Base-by-base conservation (phyloP, 2,329 filamentous ascomycete species). In the Onygena corvina region DNA sequence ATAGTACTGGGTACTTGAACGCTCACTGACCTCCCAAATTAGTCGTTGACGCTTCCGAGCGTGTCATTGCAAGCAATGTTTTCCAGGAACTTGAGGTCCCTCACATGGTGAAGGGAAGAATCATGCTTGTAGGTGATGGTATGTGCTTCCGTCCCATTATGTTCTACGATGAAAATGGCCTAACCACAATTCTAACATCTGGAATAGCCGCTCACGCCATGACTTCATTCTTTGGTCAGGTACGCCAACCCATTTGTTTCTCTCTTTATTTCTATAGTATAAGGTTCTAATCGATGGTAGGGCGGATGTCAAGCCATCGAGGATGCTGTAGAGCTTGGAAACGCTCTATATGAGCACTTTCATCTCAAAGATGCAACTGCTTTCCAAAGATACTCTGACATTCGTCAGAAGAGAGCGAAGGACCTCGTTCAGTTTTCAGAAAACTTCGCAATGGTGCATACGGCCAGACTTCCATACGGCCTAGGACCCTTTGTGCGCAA, bases 281-380 rank as follows among this genome's bases (percentile, higher is more conserved):
- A 31, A 8, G 30, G 30, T n/a, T n/a, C n/a, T n/a, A n/a, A n/a
- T n/a, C n/a, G n/a, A n/a, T n/a, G n/a, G 1, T 40, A 50, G 49
- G 49, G 49, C 18, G 49, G 40, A 25, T 50, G 49, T 33, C 49
- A 50, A 47, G 49, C 49, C 34, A 50, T 50, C n/a, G 49, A 50
- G 21, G 49, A 50, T 38, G 49, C 49, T 4, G 49, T 50, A 7
- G 49, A 50, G 27, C 49, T 50, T 23, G 49, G 40, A 12, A 50
- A 50, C 29, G 49, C 49, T 12, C 20, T 50, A 12, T n/a, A 46
- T 14, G 49, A 50, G 23, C 45, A 46, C 16, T 50, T 50, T 33
- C 30, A 47, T 21, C 30, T 47, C 9, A 36, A 50, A 12, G 49
- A 50, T 18, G 8, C 21, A 14, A 47, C 31, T 9, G 49, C 49